These are phyloP conservation scores for Bjerkandera adusta DNA, from an alignment of 1,284 basidiomycete species.

Conservation along the genomic window DNA sequence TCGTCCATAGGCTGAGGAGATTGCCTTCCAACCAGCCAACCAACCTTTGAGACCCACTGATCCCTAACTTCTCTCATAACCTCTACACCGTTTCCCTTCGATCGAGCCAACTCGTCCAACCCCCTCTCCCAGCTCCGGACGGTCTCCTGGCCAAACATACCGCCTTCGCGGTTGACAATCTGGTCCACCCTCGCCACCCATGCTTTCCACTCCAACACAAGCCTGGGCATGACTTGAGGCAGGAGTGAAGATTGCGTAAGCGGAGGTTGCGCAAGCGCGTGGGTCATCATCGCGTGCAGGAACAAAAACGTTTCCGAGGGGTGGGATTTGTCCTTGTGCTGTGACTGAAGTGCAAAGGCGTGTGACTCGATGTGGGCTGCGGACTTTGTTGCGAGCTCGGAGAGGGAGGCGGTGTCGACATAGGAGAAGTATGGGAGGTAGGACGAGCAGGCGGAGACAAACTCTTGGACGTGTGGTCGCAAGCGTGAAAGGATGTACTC, in stretches of 20 bases:
- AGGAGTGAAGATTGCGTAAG: constrained; percentile 58
- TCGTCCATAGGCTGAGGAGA: constrained; percentile 62
- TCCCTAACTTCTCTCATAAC: constrained; percentile 62
- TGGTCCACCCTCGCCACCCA: constrained; percentile 73
- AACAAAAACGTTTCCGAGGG: constrained; percentile 72
- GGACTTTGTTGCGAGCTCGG: constrained; percentile 20
- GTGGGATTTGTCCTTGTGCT: constrained; percentile 61
- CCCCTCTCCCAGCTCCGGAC: constrained; percentile 65
- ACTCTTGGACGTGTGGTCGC: constrained; percentile 71
- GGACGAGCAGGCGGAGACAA: constrained; percentile 68
- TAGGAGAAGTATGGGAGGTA: constrained; percentile 83
- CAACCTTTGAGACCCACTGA: constrained; percentile 68
- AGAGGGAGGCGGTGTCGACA: constrained; percentile 33
- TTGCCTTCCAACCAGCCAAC: constrained; percentile 73
- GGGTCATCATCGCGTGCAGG: constrained; percentile 63
- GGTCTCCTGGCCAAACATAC: constrained; percentile 74
- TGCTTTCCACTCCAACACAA: constrained; percentile 69
- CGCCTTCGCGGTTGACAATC: constrained; percentile 65
- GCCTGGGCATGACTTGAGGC: constrained; percentile 55
- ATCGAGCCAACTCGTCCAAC: constrained; percentile 61
- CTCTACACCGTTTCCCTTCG: constrained; percentile 45
- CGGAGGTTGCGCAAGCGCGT: constrained; percentile 63
- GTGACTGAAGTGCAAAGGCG: constrained; percentile 39
- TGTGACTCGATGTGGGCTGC: constrained; percentile 28
- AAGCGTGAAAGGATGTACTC: constrained; percentile 73